Evolutionary conservation across 768 basidiomycete genomes (phyloP), one percentile per base, ranked within the genome.

Genomic region (Termitomyces titanicus): DNA sequence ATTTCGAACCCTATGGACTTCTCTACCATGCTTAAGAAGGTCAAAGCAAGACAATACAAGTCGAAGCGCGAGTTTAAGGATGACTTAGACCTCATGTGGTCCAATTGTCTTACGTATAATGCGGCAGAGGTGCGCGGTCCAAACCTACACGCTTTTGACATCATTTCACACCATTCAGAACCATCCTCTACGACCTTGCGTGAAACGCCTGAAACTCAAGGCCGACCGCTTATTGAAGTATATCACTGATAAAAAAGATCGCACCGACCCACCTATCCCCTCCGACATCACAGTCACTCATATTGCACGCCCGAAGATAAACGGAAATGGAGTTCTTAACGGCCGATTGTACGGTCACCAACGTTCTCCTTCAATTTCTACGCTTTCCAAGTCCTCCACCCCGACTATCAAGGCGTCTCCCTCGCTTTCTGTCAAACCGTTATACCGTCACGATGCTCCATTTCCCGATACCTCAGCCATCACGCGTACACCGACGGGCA

Each of bases 1-100:
- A 97, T 99, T 69, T 74, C 86, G 53, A 85, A 85, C 59, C 94
- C 97, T 5, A 99, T 99, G 97, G 97, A 99, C 74, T 78, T 98
- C 42, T 85, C 86, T 58, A 90, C 94, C 0, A 90, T 99, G 82
- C 79, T 88, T 49, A 93, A 86, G 80, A 95, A 95, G 72, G 89
- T 98, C 67, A 98, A 97, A 74, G 76, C 81, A 55, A 92, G 90
- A 68, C 80, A 84, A 46, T 98, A 97, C 81, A 94, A 95, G 72
- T 92, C 86, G 29, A 98, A 98, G 73, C 79, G 84, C 60, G 91
- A 95, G 64, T 98, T 99, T 72, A 88, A 88, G 59, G 88, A 91
- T 56, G 97, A 99, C 72, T 76, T 99, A 40, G 92, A 96, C 61
- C 82, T 98, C 58, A 98, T 99, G 61, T 99, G 97, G 97, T 84